Evolutionary conservation across 257 asterid genomes (phyloP).

Genomic region (Eucommia ulmoides): DNA sequence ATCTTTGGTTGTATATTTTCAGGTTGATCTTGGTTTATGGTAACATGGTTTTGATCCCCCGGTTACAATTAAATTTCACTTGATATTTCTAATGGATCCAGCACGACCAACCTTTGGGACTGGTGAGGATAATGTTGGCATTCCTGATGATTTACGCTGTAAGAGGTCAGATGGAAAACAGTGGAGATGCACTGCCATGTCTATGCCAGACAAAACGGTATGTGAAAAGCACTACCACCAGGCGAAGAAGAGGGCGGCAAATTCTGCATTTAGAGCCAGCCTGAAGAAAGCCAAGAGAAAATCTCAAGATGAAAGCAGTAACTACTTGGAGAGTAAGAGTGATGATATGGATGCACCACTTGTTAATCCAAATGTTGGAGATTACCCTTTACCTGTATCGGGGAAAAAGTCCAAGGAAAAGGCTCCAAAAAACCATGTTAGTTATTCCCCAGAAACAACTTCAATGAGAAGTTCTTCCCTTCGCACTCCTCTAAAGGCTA

Average conservation of each 20-base stretch:
- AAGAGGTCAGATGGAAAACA: conserved; percentile 99
- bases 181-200: conserved; percentile 99
- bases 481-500: conserved; percentile 54
- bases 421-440: conserved; percentile 26
- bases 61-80: conserved; percentile 8
- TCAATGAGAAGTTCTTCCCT: conserved; percentile 38
- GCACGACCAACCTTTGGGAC: conserved; percentile 52
- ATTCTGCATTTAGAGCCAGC: conserved; percentile 93
- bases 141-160: conserved; percentile 96
- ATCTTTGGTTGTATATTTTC: conserved; percentile 5
- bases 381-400: conserved; percentile 47
- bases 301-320: conserved; percentile 54
- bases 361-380: conserved; percentile 46
- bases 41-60: conserved; percentile 9
- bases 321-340: conserved; percentile 82
- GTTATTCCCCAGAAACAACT: conserved; percentile 69
- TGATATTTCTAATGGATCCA: conserved; percentile 49
- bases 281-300: conserved; percentile 72
- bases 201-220: conserved; percentile 99
- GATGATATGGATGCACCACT: conserved; percentile 88
- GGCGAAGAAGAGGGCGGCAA: conserved; percentile 99
- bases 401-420: conserved; percentile 66
- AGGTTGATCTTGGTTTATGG: conserved; percentile 16
- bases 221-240: conserved; percentile 98
- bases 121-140: conserved; percentile 70